A percentile compares a stretch with the other conserved stretches of the same genome.
Evolutionary conservation across 2,329 filamentous ascomycete genomes (phyloP).

Genomic region (Verticillium klebahnii): DNA sequence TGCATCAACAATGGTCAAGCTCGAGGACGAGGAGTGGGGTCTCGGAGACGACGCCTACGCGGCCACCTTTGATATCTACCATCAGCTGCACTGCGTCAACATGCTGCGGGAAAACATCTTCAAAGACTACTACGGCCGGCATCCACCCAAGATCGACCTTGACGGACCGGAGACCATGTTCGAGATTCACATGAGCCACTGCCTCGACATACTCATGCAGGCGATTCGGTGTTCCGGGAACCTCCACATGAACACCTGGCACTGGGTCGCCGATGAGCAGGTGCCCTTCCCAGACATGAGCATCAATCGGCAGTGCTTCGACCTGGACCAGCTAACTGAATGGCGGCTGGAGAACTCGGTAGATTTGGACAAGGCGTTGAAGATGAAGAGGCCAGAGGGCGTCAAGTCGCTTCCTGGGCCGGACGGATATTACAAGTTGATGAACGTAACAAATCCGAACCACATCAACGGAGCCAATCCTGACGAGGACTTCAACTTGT

Average conservation of each 20-base stretch:
- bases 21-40: slow-evolving; percentile 23
- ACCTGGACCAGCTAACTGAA: slow-evolving; percentile 21
- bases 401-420: slow-evolving; percentile 5
- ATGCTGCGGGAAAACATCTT: slow-evolving; percentile 42
- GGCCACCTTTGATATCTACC: slow-evolving; percentile 45
- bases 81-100: slow-evolving; percentile 49
- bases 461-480: slow-evolving; percentile 7
- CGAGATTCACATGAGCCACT: slow-evolving; percentile 27
- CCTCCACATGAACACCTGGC: slow-evolving; percentile 26
- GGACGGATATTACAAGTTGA: slow-evolving; percentile 8
- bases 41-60: slow-evolving; percentile 26
- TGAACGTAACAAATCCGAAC: slow-evolving; percentile 8
- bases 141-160: slow-evolving; percentile 20
- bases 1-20: slow-evolving; percentile 17
- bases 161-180: slow-evolving; percentile 5
- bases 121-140: slow-evolving; percentile 38
- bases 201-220: slow-evolving; percentile 28
- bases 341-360: slow-evolving; percentile 15
- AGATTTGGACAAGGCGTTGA: slow-evolving; percentile 15
- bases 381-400: slow-evolving; percentile 14
- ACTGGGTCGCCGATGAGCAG: slow-evolving; percentile 24
- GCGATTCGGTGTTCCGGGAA: slow-evolving; percentile 27
- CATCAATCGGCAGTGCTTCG: slow-evolving; percentile 27
- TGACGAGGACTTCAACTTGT: slow-evolving; percentile 11
- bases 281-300: slow-evolving; percentile 27